Conservation (phyloP, 148 eudicot species). For the Pharnaceum exiguum region DNA sequence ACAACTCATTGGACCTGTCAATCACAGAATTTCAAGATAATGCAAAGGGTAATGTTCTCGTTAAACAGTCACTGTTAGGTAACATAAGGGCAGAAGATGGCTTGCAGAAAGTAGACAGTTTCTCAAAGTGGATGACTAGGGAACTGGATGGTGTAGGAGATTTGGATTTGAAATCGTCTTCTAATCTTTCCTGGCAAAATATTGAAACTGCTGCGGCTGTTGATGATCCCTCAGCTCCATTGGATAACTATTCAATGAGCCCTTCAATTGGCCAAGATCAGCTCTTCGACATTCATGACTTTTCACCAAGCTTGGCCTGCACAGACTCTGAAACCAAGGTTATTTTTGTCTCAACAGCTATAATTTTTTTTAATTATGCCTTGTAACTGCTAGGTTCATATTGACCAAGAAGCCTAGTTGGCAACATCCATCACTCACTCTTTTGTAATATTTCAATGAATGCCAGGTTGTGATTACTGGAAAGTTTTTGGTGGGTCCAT, state of each 20-base stretch:
- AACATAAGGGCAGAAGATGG: constrained; percentile 32
- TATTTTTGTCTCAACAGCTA: not conserved
- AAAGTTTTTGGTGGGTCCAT: constrained; percentile 63
- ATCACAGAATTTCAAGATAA: constrained; percentile 19
- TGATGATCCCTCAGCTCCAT: constrained; percentile 40
- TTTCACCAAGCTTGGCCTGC: constrained; percentile 53
- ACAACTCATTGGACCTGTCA: constrained; percentile 25
- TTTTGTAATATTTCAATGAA: constrained; percentile 10
- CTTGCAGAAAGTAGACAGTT: constrained; percentile 65
- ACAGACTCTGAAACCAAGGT: constrained; percentile 47
- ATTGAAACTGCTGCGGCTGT: constrained; percentile 35
- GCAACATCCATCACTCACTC: not conserved
- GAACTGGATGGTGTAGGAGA: constrained; percentile 53
- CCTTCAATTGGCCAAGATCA: constrained; percentile 68
- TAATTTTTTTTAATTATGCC: not conserved
- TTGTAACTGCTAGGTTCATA: too few species aligned
- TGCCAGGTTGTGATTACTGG: constrained; percentile 74
- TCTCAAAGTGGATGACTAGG: constrained; percentile 60
- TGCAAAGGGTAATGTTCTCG: constrained; percentile 15
- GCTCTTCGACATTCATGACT: constrained; percentile 56
- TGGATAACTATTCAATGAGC: constrained; percentile 45
- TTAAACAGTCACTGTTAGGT: constrained; percentile 34
- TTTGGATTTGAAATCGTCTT: constrained; percentile 38
- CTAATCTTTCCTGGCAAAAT: constrained; percentile 50
- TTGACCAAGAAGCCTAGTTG: not conserved